Base-by-base conservation (phyloP, 768 basidiomycete genomes). In the Termitomyces sp. region DNA sequence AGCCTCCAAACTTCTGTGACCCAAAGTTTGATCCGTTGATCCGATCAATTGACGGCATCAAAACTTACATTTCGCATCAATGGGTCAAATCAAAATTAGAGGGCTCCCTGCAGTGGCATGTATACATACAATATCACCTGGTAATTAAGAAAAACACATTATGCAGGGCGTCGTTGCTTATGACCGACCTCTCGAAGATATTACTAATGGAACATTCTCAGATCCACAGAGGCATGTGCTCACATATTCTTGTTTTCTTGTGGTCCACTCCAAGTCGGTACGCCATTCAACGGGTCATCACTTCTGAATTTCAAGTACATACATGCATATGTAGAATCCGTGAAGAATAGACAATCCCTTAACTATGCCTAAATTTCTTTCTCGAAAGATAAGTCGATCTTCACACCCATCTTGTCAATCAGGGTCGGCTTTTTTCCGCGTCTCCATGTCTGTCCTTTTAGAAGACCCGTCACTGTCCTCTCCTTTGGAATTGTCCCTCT, bases 391-490 rank as follows among this genome's bases (percentile, higher is more conserved):
- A 65, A 64, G 25, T 76, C 72, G 51, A 83, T 72, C 67, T 76
- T 78, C 48, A 74, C 70, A 43, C 77, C 77, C 5, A 81, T 51
- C 32, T 74, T 75, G 37, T 72, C 76, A 7, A 87, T 85, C 52
- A 89, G 70, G 2, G 86, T 86, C 5, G 83, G 79, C 67, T 89
- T 80, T 74, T 54, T 75, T 73, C 65, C 76, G 72, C 61, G 73
- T 73, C 31, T 12, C 20, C 29, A 25, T 17, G 8, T 40, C 53
- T 2, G 57, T 36, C 40, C 54, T 38, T 54, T 62, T 5, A 12
- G 37, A 15, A 11, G 53, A 55, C 4, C 55, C 51, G 25, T 67
- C 66, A 31, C 61, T 67, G 42, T 74, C 71, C 20, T 63, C 65
- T 5, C 66, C 70, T 43, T 65, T 63, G n/a, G n/a, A n/a, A n/a